Evolutionary conservation across 805 yeast species (phyloP), one percentile per base, ranked within the genome.

Genomic region (Kodamaea kaohsiungensis): DNA sequence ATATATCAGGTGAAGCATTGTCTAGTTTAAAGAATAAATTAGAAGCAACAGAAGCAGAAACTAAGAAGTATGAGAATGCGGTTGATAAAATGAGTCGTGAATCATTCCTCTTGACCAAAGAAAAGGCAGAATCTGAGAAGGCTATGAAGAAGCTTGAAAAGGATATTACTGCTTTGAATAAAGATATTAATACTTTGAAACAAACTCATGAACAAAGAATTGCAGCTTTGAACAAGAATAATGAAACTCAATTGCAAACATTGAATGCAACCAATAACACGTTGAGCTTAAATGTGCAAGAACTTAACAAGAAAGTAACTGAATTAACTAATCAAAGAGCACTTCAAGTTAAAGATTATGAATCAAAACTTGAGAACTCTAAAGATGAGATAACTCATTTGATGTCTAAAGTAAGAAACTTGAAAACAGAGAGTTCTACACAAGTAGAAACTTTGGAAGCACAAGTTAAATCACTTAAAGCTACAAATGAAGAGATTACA

Each of bases 11-110:
- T 6, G 76, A 67, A 10, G 49, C 65, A 0, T 46, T 69, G 15
- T 69, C 67, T 33, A 62, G 64, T 15, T 58, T 79, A 15, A 67
- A 68, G 42, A 55, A 56, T 2, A 75, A 75, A 55, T 60, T 78
- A 13, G 64, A 64, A 3, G 55, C 64, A 1, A 53, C 72, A 7
- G 76, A 71, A 45, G 67, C 66, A 7, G 80, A 78, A 10, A 87
- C 84, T 60, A 76, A 77, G 22, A 86, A 81, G 58, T 88, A 93
- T 1, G 97, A 92, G 62, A 86, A 84, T 55, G 98, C 96, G 3
- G 86, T 92, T 50, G 91, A 91, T 65, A 91, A 91, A 61, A 89
- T 92, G 96, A 88, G 87, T 52, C 76, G 93, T 40, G 98, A 92
- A 59, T 72, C 92, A 30, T 82, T 90, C 67, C 80, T 80, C 48